Conservation (phyloP, 1,139 yeast genomes). For the Suhomyces yuchorum region DNA sequence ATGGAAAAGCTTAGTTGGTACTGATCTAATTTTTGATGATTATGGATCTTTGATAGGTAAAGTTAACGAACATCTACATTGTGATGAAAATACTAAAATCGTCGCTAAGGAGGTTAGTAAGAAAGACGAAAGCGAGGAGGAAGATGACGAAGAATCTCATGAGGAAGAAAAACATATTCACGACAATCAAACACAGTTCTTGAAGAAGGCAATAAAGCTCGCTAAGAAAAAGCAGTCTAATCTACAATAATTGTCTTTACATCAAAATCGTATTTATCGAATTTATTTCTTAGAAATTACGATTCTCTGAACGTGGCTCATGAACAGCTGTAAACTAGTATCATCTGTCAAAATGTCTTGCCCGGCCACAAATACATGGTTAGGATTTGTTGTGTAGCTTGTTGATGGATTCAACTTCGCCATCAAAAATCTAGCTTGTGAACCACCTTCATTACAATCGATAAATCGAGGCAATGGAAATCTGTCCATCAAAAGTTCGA, state of each 20-base stretch:
- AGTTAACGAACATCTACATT: constrained; percentile 42
- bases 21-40: constrained; percentile 69
- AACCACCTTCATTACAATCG: constrained; percentile 76
- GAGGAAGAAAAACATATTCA: constrained; percentile 13
- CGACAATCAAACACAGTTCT: constrained; percentile 29
- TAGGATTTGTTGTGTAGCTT: constrained; percentile 50
- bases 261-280: background rate
- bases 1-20: constrained; percentile 82
- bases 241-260: background rate
- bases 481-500: constrained; percentile 64
- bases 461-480: constrained; percentile 75
- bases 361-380: constrained; percentile 30
- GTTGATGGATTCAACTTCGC: constrained; percentile 76
- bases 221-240: constrained; percentile 23
- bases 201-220: constrained; percentile 31
- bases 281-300: constrained; percentile 28
- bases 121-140: constrained; percentile 18
- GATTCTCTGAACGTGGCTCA: constrained; percentile 54
- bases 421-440: constrained; percentile 75
- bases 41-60: constrained; percentile 54
- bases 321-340: constrained; percentile 65
- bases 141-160: constrained; percentile 14
- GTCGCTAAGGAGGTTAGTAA: constrained; percentile 20
- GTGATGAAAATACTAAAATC: constrained; percentile 33
- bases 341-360: constrained; percentile 66